Base-by-base conservation (phyloP, 495 filamentous ascomycete genomes). In the Aspergillus cavernicola region DNA sequence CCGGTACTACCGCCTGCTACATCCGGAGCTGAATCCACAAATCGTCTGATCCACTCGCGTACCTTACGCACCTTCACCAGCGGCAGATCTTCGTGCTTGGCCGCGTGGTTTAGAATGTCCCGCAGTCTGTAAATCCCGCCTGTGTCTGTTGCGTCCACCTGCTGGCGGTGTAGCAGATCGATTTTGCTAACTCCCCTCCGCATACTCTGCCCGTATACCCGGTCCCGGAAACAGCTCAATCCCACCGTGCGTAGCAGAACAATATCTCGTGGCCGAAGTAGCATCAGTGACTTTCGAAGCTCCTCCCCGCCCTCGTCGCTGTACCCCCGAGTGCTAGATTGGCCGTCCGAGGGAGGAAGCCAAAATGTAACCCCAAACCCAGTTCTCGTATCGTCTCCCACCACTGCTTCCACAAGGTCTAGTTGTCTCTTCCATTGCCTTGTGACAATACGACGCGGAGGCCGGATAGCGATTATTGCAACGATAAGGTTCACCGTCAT, bases 301-400 rank as follows among this genome's bases (percentile, higher is more conserved):
- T 60, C 59, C 45, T 72, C 69, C 2, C 65, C 57, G 6, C 65
- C 57, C 16, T 63, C 55, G 24, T 64, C 59, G 16, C 55, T 45
- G 35, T 63, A 33, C 16, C 44, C 31, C n/a, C 55, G 50, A 50
- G 60, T 65, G 60, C 41, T 48, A 56, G 40, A 45, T 12, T 43
- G 24, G 44, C 55, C 47, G 18, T 50, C 53, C 50, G 22, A 57
- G 22, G 65, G 56, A 3, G 75, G 66, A 12, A 95, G 73, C 92
- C 92, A 97, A 57, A 96, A 86, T 23, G 86, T 92, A 53, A 97
- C 71, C 11, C 76, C 80, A 66, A 97, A 95, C 12, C 88, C 88
- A 11, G 87, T 83, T 43, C 77, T 81, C 2, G 90, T 93, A 50
- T 96, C 90, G 62, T 97, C 92, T 11, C 87, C 91, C 1, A 96